Percentiles rank a stretch among this genome's conserved stretches.
These are phyloP conservation scores for Serendipita sp. DNA, from an alignment of 768 basidiomycete genomes.

Conservation along the genomic window DNA sequence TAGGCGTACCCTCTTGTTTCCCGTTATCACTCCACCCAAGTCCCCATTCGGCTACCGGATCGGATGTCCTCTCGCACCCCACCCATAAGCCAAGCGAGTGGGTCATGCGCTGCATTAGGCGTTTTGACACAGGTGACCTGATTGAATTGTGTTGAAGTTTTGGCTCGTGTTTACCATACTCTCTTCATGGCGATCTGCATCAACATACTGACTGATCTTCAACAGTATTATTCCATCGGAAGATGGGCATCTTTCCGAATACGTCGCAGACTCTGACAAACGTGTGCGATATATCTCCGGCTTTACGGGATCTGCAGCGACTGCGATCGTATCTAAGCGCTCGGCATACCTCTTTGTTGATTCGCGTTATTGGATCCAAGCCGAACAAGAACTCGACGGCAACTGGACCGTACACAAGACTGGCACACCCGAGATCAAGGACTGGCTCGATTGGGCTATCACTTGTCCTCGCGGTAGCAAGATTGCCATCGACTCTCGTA, in stretches of 20 bases:
- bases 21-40: too few species aligned
- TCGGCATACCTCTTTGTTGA: conserved; percentile 64
- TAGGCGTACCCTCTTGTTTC: too few species aligned
- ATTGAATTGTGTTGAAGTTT: not conserved
- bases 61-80: too few species aligned
- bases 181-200: too few species aligned
- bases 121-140: too few species aligned
- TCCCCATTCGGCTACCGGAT: too few species aligned
- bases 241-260: conserved; percentile 74
- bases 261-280: conserved; percentile 59
- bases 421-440: conserved; percentile 32
- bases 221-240: conserved; percentile 56
- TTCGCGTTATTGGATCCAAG: conserved; percentile 73
- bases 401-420: conserved; percentile 58
- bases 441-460: conserved; percentile 69
- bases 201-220: not conserved
- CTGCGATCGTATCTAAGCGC: conserved; percentile 49
- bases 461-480: conserved; percentile 25
- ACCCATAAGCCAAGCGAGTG: too few species aligned
- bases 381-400: conserved; percentile 45
- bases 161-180: conserved; percentile 7
- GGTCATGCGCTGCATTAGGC: too few species aligned
- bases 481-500: conserved; percentile 73
- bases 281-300: conserved; percentile 63
- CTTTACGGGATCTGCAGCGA: conserved; percentile 51